Evolutionary conservation across 192 early-diverging fungal genomes (phyloP).

Genomic region (Dispira simplex): DNA sequence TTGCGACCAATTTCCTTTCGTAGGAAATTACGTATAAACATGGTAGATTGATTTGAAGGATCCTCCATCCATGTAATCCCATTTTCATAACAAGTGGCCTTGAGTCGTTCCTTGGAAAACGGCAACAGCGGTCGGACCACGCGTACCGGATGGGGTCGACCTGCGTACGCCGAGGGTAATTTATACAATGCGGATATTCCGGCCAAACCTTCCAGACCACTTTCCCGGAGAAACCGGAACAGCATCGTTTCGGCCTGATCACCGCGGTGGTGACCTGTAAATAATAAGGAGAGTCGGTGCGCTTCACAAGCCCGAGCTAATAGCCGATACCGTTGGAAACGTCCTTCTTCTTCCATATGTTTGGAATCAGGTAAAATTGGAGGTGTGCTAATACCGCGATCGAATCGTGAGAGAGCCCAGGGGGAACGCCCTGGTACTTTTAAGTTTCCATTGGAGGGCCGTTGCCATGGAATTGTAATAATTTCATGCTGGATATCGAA

Average conservation of each 20-base stretch:
- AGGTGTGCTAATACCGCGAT: background rate
- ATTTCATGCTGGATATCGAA: background rate
- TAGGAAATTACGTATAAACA: background rate
- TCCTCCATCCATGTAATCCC: background rate
- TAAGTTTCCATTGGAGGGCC: background rate
- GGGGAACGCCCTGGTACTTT: background rate
- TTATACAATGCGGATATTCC: background rate
- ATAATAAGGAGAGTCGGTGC: background rate
- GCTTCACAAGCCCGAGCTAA: slow-evolving; percentile 1
- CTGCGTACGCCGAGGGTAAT: background rate
- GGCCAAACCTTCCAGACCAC: slow-evolving; percentile 5
- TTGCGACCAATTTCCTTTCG: background rate
- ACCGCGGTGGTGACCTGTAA: slow-evolving; percentile 2
- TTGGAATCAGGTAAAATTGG: background rate
- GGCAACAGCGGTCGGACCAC: background rate
- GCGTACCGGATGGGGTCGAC: background rate
- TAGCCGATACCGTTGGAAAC: slow-evolving; percentile 2
- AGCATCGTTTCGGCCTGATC: slow-evolving; percentile 1
- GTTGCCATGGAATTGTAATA: slow-evolving; percentile 3
- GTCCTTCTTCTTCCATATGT: slow-evolving; percentile 9
- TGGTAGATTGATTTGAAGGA: background rate
- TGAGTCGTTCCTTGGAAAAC: slow-evolving; percentile 5
- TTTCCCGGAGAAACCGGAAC: background rate
- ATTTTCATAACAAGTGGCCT: background rate
- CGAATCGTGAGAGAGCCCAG: no score